Evolutionary conservation across 768 basidiomycete genomes (phyloP), one percentile per base, ranked within the genome.

Genomic region (Botryobasidium botryosum): DNA sequence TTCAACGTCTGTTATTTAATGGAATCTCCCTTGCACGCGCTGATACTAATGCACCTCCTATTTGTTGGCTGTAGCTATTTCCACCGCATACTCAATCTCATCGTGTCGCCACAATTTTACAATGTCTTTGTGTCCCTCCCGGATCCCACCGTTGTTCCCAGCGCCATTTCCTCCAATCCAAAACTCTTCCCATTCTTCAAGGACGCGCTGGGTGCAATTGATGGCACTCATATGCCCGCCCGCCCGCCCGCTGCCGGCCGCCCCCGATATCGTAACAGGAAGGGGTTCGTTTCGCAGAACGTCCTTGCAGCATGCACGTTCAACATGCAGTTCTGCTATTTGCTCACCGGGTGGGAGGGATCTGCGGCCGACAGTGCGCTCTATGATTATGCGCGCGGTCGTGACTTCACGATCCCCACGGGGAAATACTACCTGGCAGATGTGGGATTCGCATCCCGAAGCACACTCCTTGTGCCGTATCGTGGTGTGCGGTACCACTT

Each of bases 271-370:
- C 36, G 46, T 1, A 54, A 59, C 40, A 31, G 47, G 6, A 59
- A 60, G 38, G 60, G 55, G 0, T 43, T 40, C 6, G n/a, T 68
- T 3, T 55, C 64, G 0, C 64, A 64, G 33, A 69, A 69, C 45
- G 52, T 51, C 13, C 56, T 69, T 6, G 62, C 64, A 12, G 55
- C 45, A 2, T 63, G 59, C 10, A 51, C 52, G 1, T 67, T 66
- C 40, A 39, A 55, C 26, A 42, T 67, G 24, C 29, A 43, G 1
- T 68, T 69, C 40, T 50, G 55, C 4, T 69, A 67, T 50, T 33
- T 64, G 5, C 49, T 64, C 4, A 60, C 55, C 44, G 63, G 66
- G 1, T 68, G 62, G 60, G 66, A 70, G 33, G 67, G 66, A 0
- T 61, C 58, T 28, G 55, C 56, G 3, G 53, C 64, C 3, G 64